Percentiles rank a stretch among this genome's conserved stretches.
phyloP scores from a whole-genome alignment of 345 rosid species.

The Arabidopsis suecica region DNA sequence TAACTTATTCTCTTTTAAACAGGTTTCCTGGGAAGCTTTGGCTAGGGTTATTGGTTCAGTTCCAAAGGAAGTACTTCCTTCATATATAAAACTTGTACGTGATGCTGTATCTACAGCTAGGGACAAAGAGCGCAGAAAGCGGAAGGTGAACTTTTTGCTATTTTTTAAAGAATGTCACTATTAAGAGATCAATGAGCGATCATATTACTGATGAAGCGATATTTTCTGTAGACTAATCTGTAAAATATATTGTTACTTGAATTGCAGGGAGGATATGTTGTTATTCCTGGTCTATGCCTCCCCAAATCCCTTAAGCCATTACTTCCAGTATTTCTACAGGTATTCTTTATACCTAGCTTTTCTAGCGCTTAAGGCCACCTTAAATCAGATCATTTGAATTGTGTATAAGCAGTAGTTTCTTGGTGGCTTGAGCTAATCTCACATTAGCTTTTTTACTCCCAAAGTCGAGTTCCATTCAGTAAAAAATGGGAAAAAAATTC shows the following conservation, averaged over 20 bases:
- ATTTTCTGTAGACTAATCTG: constrained; percentile 8
- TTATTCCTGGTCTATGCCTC: constrained; percentile 92
- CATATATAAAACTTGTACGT: constrained; percentile 85
- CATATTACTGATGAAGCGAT: background rate
- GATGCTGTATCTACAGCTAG: constrained; percentile 94
- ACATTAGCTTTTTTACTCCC: background rate
- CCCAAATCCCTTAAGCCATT: constrained; percentile 94
- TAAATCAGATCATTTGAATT: constrained; percentile 1
- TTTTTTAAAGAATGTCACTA: constrained; percentile 18
- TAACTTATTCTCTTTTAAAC: constrained; percentile 40
- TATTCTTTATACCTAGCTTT: constrained; percentile 44
- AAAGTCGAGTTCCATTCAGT: background rate
- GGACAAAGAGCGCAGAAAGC: constrained; percentile 91
- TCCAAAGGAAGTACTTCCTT: constrained; percentile 91
- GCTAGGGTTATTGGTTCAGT: constrained; percentile 85
- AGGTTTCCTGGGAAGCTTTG: constrained; percentile 98
- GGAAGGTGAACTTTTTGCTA: constrained; percentile 60
- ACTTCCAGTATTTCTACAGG: constrained; percentile 94
- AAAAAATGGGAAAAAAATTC: background rate
- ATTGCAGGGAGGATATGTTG: constrained; percentile 86
- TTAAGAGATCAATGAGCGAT: background rate
- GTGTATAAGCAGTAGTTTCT: constrained; percentile 16
- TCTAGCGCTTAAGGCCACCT: background rate
- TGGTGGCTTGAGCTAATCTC: constrained; percentile 8
- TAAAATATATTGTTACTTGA: constrained; percentile 21